A percentile compares a stretch with the other conserved stretches of the same genome.
Conservation (phyloP, 73 alveolate species). For the Durusdinium trenchii region DNA sequence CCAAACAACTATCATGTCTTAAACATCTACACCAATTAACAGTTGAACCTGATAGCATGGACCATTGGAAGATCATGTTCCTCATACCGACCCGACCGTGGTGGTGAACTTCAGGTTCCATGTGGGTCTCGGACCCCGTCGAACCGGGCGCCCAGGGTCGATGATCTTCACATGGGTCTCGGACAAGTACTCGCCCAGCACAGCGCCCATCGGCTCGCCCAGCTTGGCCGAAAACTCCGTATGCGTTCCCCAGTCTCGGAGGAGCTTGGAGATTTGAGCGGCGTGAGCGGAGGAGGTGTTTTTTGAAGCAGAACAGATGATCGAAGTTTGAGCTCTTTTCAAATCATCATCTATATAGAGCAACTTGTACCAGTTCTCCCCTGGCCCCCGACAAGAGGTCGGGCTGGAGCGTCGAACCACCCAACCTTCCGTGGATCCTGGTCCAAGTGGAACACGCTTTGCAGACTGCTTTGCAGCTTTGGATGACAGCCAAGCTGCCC, state of each 20-base stretch:
- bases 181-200: conserved; percentile 35
- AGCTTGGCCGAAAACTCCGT: conserved; percentile 54
- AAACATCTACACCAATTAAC: no score
- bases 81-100: neutral
- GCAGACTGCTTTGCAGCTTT: no score
- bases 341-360: no score
- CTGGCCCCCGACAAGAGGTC: no score
- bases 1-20: no score
- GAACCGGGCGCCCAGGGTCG: neutral
- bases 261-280: neutral
- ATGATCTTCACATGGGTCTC: conserved; percentile 41
- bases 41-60: neutral
- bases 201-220: conserved; percentile 14
- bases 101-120: neutral
- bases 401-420: no score
- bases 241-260: conserved; percentile 43
- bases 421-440: no score
- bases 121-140: neutral
- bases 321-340: no score
- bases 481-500: no score
- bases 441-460: no score
- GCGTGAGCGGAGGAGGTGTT: neutral
- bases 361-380: no score
- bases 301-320: no score
- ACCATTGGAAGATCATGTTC: neutral